Base-by-base conservation (phyloP, 2,329 filamentous ascomycete species). In the Aspergillus sp. region DNA sequence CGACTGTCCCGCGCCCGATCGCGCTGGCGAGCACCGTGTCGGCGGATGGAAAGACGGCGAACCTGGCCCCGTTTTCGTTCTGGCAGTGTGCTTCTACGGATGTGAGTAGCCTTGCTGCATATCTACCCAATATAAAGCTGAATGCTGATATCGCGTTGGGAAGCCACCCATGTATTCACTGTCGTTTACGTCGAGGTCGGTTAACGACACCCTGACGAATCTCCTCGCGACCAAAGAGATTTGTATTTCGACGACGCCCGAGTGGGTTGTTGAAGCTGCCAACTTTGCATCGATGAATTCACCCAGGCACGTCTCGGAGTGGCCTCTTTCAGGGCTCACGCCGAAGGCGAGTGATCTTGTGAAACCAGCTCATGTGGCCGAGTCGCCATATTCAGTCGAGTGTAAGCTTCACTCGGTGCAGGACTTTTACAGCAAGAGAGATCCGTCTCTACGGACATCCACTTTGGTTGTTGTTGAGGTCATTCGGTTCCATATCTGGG, bases 191-290 rank as follows among this genome's bases (percentile, higher is more conserved):
- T 0, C 76, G 79, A 50, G 77, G 80, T 18, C 70, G 76, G 85
- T 87, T 11, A 96, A 96, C 73, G 91, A 96, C 73, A 87, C 88
- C 24, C 80, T 93, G 38, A 80, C 79, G 63, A 93, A 96, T 71
- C 76, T 96, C 53, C 68, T 82, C 11, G 88, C 88, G 24, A 86
- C 83, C 0, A 77, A 81, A 30, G 90, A 96, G 77, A 93, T 89
- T 74, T 85, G 86, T 53, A 87, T 96, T 76, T 96, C 95, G 77
- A 89, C 96, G 67, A 89, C 96, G 64, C 86, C 83, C 8, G 91
- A 96, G 77, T 83, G 87, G 68, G 95, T 87, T 72, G 70, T 95
- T 68, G 92, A 96, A 78, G 93, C 93, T 0, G 92, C 91, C 41
- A 96, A 97, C 74, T 81, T 86, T 7, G 83, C 86, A 4, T 83